Evolutionary conservation across 208 protist species (phyloP).

Genomic region (Trypanosomatidae sp.): DNA sequence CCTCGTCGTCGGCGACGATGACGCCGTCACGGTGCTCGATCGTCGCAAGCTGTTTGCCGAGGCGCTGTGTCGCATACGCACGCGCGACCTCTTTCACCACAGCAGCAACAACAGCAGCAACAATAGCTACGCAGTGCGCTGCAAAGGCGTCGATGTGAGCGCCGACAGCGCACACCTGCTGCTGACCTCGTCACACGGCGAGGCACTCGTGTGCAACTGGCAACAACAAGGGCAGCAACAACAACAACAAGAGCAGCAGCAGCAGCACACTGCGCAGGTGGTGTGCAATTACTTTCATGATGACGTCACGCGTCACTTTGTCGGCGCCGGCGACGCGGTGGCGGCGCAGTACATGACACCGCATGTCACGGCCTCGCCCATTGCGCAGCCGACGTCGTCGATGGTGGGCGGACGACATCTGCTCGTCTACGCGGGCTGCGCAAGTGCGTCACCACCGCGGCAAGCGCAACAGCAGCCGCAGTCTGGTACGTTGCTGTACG

Average conservation of each 20-base stretch:
- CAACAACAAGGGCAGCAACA: not conserved
- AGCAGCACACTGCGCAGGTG: conserved; percentile 5
- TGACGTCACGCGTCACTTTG: conserved; percentile 34
- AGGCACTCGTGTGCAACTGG: conserved; percentile 39
- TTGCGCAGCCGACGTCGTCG: conserved; percentile 45
- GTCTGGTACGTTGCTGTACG: conserved; percentile 17
- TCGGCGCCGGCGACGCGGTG: conserved; percentile 38
- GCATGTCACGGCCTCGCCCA: conserved; percentile 9
- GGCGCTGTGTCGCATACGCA: conserved; percentile 14
- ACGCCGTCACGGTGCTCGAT: conserved; percentile 41
- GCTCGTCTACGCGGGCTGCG: conserved; percentile 50
- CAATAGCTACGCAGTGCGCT: too few relatives aligned
- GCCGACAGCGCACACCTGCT: conserved; percentile 23
- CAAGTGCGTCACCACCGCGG: not conserved
- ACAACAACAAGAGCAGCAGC: too few relatives aligned
- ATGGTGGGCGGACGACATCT: conserved; percentile 54
- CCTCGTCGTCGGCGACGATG: conserved; percentile 49
- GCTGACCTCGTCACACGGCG: conserved; percentile 47
- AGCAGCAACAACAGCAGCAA: conserved; percentile 6
- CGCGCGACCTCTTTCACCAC: conserved; percentile 22
- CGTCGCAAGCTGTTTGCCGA: conserved; percentile 27
- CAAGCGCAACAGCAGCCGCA: not conserved
- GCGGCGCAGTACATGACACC: conserved; percentile 48
- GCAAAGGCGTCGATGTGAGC: conserved; percentile 33
- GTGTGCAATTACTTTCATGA: conserved; percentile 46